Conservation (phyloP, 2,329 filamentous ascomycete genomes). For the Diaporthe longicolla region DNA sequence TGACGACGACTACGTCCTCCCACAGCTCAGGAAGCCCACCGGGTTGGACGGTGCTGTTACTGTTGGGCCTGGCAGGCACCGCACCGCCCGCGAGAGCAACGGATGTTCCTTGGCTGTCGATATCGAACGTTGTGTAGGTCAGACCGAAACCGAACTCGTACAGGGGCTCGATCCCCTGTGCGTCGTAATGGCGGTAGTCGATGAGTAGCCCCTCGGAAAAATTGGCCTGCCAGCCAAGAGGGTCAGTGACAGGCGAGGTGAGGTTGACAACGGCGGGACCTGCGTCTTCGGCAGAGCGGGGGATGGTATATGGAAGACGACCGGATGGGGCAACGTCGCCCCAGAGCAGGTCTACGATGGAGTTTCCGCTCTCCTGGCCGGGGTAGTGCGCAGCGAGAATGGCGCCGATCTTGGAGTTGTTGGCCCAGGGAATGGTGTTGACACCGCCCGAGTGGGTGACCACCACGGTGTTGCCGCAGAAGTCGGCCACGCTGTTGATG, state of each 20-base stretch:
- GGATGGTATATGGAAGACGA: conserved; percentile 73
- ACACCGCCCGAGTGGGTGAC: conserved; percentile 73
- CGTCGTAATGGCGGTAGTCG: conserved; percentile 68
- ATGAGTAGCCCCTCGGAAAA: conserved; percentile 67
- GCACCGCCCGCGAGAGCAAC: conserved; percentile 50
- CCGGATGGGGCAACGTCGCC: conserved; percentile 71
- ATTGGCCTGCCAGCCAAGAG: conserved; percentile 55
- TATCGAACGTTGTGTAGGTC: conserved; percentile 57
- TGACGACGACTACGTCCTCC: conserved; percentile 3
- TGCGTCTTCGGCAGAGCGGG: conserved; percentile 57
- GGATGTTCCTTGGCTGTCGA: not conserved
- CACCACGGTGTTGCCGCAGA: conserved; percentile 64
- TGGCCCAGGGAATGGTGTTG: conserved; percentile 66
- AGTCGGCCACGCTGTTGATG: conserved; percentile 62
- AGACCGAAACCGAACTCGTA: conserved; percentile 70
- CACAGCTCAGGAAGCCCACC: not conserved
- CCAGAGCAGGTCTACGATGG: conserved; percentile 73
- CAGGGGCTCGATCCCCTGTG: conserved; percentile 61
- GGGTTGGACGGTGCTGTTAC: not conserved
- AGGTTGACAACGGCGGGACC: conserved; percentile 56
- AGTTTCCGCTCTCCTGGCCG: conserved; percentile 73
- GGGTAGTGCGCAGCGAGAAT: conserved; percentile 72
- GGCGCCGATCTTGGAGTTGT: conserved; percentile 71
- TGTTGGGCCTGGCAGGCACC: conserved; percentile 38
- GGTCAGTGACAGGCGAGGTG: conserved; percentile 62